Conservation (phyloP, 305 asterid species). For the Ajuga reptans region DNA sequence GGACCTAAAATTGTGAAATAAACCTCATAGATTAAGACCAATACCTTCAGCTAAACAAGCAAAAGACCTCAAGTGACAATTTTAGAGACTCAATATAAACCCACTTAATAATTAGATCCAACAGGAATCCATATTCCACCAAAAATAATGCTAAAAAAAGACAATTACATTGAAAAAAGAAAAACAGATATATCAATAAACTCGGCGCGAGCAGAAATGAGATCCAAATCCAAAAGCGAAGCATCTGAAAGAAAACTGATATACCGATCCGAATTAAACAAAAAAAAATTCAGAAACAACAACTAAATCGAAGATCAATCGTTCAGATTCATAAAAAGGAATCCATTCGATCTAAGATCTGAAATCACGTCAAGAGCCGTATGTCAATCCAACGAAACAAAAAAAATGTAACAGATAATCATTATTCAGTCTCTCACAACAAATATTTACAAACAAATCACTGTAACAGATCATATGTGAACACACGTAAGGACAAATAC, state of each 20-base stretch:
- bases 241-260: not conserved
- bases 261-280: not conserved
- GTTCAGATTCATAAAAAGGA: not conserved
- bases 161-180: not conserved
- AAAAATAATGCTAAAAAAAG: not conserved
- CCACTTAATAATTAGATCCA: slow-evolving; percentile 17
- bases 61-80: not conserved
- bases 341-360: slow-evolving; percentile 18
- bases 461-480: not conserved
- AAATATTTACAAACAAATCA: not conserved
- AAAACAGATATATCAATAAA: not conserved
- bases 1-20: slow-evolving; percentile 46
- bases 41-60: not conserved
- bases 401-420: not conserved
- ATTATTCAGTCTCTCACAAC: not conserved
- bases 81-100: not conserved
- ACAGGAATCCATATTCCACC: not conserved
- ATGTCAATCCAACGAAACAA: not conserved
- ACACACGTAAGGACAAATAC: slow-evolving; percentile 23
- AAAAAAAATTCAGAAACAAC: not conserved
- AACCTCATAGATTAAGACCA: not conserved
- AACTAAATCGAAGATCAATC: not conserved
- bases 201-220: not conserved
- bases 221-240: slow-evolving; percentile 9
- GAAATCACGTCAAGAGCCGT: not conserved